Evolutionary conservation across 1,284 basidiomycete species (phyloP), one percentile per base, ranked within the genome.

Genomic region (Volvariella volvacea): DNA sequence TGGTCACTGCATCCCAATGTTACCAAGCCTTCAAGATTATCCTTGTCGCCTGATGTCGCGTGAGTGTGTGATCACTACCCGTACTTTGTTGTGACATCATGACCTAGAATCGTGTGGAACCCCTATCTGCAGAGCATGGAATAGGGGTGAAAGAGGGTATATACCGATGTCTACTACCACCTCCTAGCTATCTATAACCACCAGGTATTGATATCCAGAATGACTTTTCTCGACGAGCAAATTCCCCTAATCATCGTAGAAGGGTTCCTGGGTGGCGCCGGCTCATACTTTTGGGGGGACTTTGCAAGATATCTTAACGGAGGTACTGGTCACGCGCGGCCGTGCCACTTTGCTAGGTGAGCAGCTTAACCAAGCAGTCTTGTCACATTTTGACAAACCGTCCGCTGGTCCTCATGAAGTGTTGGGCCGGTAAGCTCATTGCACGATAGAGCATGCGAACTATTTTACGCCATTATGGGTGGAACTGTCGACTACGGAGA

Each of bases 381-480:
- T 9, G 33, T 28, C 12, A 6, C 25, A 28, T 28, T 6, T 12
- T 6, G 6, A 12, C 6, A 12, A 12, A 12, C 12, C 12, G 25
- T 6, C 6, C 12, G 6, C 6, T 41, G 21, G 9, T 36, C 19
- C 17, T 39, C 17, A 30, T 32, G 3, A 46, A 73, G 75, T 46
- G 63, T 77, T 38, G 70, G 76, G 15, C 67, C 75, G 41, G 57
- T 76, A 16, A 75, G 76, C 50, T 76, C 73, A 2, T 50, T 80
- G 20, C 76, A 80, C 51, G 78, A 81, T 48, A 57, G 77, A 42
- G 76, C 76, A 10, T 80, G 76, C 53, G 77, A 80, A 50, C 57
- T 79, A 10, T 80, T 71, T 56, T 78, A 75, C 52, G 62, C 65
- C 2, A 50, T 81, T 2, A 52, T 62, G 8, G 78, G 78, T 7